Evolutionary conservation across 192 early-diverging fungal genomes (phyloP).

Genomic region (Coemansia sp.): DNA sequence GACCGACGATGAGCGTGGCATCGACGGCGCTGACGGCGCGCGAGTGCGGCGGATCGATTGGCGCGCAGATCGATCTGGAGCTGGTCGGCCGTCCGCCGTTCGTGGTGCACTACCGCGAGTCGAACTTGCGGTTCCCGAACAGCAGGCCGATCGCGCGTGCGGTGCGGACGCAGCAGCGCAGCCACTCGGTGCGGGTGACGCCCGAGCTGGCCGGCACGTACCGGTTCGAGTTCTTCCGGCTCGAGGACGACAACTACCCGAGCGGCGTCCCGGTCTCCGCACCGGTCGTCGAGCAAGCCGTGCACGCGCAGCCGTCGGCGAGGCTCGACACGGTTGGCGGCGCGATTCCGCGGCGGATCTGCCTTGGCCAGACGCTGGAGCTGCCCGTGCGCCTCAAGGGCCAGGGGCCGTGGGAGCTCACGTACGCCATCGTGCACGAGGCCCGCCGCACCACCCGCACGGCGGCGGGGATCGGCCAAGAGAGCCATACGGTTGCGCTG

Average conservation of each 20-base stretch:
- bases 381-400: constrained; percentile 58
- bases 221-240: constrained; percentile 44
- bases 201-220: constrained; percentile 47
- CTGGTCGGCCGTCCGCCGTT: constrained; percentile 48
- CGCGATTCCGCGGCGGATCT: constrained; percentile 12
- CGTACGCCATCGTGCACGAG: constrained; percentile 37
- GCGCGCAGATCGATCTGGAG: constrained; percentile 43
- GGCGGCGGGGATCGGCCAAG: constrained; percentile 20
- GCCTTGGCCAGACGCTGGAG: constrained; percentile 30
- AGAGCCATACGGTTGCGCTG: constrained; percentile 25
- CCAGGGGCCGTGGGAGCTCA: constrained; percentile 57
- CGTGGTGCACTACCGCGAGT: constrained; percentile 45
- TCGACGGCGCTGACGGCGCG: constrained; percentile 44
- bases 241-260: constrained; percentile 53
- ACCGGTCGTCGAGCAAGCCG: constrained; percentile 20
- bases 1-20: constrained; percentile 29
- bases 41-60: constrained; percentile 53
- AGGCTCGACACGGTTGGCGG: constrained; percentile 22
- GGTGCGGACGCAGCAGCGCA: constrained; percentile 38
- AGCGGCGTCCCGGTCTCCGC: constrained; percentile 33
- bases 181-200: constrained; percentile 31
- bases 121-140: constrained; percentile 36
- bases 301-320: constrained; percentile 52
- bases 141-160: constrained; percentile 21
- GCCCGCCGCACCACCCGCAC: constrained; percentile 15